A percentile compares a stretch with the other conserved stretches of the same genome.
Evolutionary conservation across 2,329 filamentous ascomycete genomes (phyloP).

Genomic region (Rutstroemia sp.): DNA sequence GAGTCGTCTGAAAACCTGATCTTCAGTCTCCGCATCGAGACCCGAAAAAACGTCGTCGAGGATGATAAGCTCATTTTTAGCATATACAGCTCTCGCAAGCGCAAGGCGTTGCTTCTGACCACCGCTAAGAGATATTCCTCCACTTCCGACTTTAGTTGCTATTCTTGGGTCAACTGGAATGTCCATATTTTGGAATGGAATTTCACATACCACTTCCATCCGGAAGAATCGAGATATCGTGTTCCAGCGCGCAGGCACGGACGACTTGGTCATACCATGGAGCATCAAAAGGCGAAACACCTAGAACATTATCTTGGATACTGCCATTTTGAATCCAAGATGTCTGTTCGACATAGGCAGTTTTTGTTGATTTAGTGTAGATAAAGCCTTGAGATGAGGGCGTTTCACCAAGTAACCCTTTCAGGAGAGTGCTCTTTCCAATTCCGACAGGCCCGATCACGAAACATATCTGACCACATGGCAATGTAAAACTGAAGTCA

Average conservation of each 20-base stretch:
- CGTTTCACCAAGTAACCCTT: slow-evolving; percentile 27
- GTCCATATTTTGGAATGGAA: neutral
- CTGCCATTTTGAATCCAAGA: slow-evolving; percentile 40
- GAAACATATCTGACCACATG: slow-evolving; percentile 18
- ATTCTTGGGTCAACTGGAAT: neutral
- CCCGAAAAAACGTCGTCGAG: slow-evolving; percentile 28
- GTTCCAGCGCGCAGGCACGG: slow-evolving; percentile 54
- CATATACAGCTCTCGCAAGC: slow-evolving; percentile 50
- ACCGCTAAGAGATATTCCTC: slow-evolving; percentile 30
- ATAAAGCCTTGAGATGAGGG: slow-evolving; percentile 21
- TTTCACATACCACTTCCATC: slow-evolving; percentile 41
- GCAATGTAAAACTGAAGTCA: slow-evolving; percentile 17
- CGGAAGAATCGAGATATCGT: slow-evolving; percentile 56
- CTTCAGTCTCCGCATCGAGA: slow-evolving; percentile 25
- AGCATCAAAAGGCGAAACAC: slow-evolving; percentile 36
- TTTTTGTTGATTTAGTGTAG: slow-evolving; percentile 13
- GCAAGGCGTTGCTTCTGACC: slow-evolving; percentile 35
- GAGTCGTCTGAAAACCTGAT: slow-evolving; percentile 18
- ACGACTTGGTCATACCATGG: slow-evolving; percentile 58
- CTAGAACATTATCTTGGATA: slow-evolving; percentile 35
- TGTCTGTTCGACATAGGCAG: slow-evolving; percentile 38
- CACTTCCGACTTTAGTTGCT: slow-evolving; percentile 25
- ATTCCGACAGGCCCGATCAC: slow-evolving; percentile 29
- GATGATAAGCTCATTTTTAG: slow-evolving; percentile 23
- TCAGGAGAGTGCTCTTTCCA: slow-evolving; percentile 27